These are phyloP conservation scores for Vigna angularis DNA, from an alignment of 306 rosid genomes.

Conservation along the genomic window DNA sequence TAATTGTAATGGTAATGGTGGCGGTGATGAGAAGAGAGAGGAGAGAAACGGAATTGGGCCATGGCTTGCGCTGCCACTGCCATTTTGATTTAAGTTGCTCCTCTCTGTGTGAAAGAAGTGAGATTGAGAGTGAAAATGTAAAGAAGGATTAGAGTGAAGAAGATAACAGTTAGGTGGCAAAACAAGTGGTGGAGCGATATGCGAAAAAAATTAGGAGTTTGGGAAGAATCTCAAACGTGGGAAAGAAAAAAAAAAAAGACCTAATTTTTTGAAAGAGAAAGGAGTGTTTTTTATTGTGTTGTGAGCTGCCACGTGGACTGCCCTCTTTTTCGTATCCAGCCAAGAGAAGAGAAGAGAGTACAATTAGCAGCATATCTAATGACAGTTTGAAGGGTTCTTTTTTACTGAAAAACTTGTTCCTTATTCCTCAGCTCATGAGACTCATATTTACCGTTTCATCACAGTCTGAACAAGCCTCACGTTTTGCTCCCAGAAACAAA, in stretches of 20 bases:
- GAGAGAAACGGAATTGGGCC: conserved; percentile 28
- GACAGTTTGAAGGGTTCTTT: too few relatives aligned
- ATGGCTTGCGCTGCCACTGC: conserved; percentile 28
- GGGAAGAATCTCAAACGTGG: background rate
- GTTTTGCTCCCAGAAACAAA: too few relatives aligned
- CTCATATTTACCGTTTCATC: background rate
- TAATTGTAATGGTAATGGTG: background rate
- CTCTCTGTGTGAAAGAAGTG: background rate
- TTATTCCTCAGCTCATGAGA: background rate
- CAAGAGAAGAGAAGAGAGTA: too few relatives aligned
- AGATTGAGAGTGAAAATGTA: background rate
- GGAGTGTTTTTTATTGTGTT: background rate
- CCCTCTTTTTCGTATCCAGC: background rate
- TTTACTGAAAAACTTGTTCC: background rate
- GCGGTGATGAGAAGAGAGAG: background rate
- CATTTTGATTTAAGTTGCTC: background rate
- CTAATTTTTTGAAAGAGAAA: background rate
- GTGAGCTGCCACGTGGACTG: conserved; percentile 3
- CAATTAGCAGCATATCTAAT: too few relatives aligned
- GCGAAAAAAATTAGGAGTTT: background rate
- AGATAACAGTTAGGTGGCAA: background rate
- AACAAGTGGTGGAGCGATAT: background rate
- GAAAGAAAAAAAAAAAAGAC: background rate
- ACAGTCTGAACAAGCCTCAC: background rate
- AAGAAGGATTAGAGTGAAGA: background rate